Evolutionary conservation across 2,329 filamentous ascomycete genomes (phyloP).

Genomic region (Hypoxylon sp.): DNA sequence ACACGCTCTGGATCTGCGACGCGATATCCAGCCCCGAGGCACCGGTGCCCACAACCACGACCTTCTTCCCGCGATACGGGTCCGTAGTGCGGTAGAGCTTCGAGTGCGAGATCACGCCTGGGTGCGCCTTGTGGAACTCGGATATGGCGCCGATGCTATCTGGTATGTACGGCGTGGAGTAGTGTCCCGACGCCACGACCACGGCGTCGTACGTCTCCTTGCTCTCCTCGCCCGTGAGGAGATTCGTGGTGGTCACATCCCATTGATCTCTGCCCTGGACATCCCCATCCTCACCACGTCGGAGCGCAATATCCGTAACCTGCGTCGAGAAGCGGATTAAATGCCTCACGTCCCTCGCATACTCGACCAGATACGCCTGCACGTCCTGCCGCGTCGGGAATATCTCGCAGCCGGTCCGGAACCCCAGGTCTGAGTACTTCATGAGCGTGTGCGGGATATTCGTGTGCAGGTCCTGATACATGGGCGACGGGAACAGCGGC

Average conservation of each 20-base stretch:
- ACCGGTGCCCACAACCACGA: conserved; percentile 86
- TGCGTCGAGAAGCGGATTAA: conserved; percentile 79
- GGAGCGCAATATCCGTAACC: conserved; percentile 68
- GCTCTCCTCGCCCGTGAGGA: conserved; percentile 59
- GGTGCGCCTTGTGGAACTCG: conserved; percentile 72
- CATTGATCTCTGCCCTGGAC: conserved; percentile 65
- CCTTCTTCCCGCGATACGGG: conserved; percentile 76
- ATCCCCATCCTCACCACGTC: neutral
- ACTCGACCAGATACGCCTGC: conserved; percentile 79
- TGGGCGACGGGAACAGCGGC: conserved; percentile 81
- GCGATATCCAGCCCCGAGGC: conserved; percentile 89
- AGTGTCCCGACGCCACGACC: conserved; percentile 82
- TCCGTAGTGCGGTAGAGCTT: conserved; percentile 82
- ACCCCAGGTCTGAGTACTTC: conserved; percentile 80
- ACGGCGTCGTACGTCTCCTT: conserved; percentile 78
- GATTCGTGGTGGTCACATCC: conserved; percentile 69
- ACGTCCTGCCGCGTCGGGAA: conserved; percentile 83
- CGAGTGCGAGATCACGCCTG: conserved; percentile 77
- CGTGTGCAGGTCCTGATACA: conserved; percentile 86
- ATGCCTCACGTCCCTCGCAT: conserved; percentile 76
- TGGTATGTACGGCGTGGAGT: conserved; percentile 77
- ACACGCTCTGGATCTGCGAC: conserved; percentile 76
- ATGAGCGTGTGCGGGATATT: conserved; percentile 89
- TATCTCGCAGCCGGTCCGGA: conserved; percentile 74
- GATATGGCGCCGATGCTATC: conserved; percentile 68